Conservation (phyloP, 2,329 filamentous ascomycete genomes). For the Aspergillus luchuensis region DNA sequence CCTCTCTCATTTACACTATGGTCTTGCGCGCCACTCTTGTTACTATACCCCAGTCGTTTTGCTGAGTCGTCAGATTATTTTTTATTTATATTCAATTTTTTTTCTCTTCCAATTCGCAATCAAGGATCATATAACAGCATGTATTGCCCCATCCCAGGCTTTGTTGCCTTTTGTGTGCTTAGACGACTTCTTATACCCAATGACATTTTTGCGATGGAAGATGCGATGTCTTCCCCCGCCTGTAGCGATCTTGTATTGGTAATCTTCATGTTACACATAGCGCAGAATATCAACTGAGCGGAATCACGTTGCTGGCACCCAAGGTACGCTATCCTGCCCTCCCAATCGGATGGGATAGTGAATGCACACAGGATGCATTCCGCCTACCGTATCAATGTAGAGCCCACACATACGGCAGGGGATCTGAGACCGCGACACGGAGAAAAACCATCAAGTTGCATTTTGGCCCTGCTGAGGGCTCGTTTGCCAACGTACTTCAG, state of each 20-base stretch:
- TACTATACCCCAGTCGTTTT: conserved; percentile 17
- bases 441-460: not conserved
- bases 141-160: not conserved
- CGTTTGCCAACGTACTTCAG: not conserved
- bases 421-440: not conserved
- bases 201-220: not conserved
- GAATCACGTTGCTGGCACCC: not conserved
- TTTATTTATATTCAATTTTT: no score
- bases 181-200: conserved; percentile 5
- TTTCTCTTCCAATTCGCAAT: not conserved
- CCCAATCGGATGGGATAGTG: not conserved
- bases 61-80: not conserved
- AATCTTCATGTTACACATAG: not conserved
- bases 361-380: not conserved
- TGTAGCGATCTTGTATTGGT: not conserved
- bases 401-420: not conserved
- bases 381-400: not conserved
- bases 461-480: not conserved
- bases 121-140: not conserved
- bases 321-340: not conserved
- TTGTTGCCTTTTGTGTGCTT: not conserved
- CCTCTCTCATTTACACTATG: not conserved
- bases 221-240: not conserved
- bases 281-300: not conserved
- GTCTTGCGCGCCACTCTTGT: not conserved